Evolutionary conservation across 768 basidiomycete genomes (phyloP).

Genomic region (Phanerochaete sordida): DNA sequence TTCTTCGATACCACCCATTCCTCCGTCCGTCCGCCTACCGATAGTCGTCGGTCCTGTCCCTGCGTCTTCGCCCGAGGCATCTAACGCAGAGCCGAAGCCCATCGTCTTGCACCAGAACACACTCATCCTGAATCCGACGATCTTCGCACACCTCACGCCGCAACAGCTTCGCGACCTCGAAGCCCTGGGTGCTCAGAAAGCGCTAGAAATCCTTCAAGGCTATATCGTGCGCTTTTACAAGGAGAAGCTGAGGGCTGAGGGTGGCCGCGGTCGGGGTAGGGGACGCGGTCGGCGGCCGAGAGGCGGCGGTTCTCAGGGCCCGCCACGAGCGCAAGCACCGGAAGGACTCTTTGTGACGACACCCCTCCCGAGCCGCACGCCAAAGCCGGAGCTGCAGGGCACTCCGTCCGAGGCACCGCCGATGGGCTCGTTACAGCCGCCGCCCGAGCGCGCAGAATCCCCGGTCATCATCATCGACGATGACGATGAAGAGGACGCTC

Average conservation of each 20-base stretch:
- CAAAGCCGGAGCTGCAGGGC: conserved; percentile 12
- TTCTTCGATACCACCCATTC: conserved; percentile 24
- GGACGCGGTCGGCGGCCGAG: conserved; percentile 41
- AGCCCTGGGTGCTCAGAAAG: conserved; percentile 76
- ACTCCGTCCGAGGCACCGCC: conserved; percentile 15
- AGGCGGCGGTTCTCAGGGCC: conserved; percentile 36
- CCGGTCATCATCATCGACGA: conserved; percentile 53
- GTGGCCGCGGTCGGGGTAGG: conserved; percentile 25
- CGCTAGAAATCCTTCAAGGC: conserved; percentile 75
- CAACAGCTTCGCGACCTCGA: conserved; percentile 76
- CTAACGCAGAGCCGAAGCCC: conserved; percentile 38
- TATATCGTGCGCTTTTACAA: conserved; percentile 86
- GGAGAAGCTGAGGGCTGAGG: conserved; percentile 54
- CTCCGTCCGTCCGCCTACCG: conserved; percentile 59
- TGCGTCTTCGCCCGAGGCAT: conserved; percentile 33
- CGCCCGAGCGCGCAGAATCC: conserved; percentile 19
- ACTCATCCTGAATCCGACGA: conserved; percentile 78
- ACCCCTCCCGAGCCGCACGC: conserved; percentile 31
- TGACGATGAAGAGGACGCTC: conserved; percentile 41
- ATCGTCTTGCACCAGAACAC: conserved; percentile 85
- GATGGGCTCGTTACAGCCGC: conserved; percentile 13
- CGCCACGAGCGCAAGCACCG: conserved; percentile 11
- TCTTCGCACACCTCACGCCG: conserved; percentile 74
- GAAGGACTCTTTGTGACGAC: conserved; percentile 43
- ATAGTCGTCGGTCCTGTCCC: conserved; percentile 76